Conservation (phyloP, 2,329 filamentous ascomycete genomes). For the Aspergillus vadensis region DNA sequence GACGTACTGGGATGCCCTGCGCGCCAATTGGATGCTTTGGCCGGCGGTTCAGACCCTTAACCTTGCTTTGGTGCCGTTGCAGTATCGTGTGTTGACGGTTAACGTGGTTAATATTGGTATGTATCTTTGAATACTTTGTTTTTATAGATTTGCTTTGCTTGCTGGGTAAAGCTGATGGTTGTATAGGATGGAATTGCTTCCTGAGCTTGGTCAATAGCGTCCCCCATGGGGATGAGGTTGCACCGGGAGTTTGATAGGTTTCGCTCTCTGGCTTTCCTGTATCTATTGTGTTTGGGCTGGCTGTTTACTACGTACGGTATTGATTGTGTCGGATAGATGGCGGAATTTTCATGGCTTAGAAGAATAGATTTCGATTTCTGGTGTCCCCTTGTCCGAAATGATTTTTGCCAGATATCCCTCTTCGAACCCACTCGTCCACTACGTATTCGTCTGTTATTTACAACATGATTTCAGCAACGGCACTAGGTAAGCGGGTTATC, state of each 20-base stretch:
- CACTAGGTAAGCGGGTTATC: no score
- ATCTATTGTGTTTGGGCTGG: not conserved
- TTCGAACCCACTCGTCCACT: no score
- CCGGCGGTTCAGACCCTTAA: conserved; percentile 18
- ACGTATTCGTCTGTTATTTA: no score
- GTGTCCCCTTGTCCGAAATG: no score
- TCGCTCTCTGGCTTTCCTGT: not conserved
- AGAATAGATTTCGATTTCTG: no score
- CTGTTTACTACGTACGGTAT: not conserved
- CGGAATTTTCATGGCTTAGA: no score
- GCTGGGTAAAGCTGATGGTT: not conserved
- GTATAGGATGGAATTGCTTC: conserved; percentile 22
- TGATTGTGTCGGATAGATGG: not conserved
- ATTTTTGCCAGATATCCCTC: no score
- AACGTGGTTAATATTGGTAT: conserved; percentile 22
- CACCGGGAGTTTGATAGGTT: not conserved
- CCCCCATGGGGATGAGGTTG: not conserved
- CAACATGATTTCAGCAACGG: no score
- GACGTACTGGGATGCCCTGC: conserved; percentile 19
- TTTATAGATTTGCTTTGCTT: no score
- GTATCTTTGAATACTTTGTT: not conserved
- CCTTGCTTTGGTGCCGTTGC: conserved; percentile 18
- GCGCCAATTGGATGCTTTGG: conserved; percentile 21
- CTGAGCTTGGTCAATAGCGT: conserved; percentile 20
- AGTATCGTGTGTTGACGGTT: conserved; percentile 19